Conservation (phyloP, 768 basidiomycete species). For the Hericium rajendrae region DNA sequence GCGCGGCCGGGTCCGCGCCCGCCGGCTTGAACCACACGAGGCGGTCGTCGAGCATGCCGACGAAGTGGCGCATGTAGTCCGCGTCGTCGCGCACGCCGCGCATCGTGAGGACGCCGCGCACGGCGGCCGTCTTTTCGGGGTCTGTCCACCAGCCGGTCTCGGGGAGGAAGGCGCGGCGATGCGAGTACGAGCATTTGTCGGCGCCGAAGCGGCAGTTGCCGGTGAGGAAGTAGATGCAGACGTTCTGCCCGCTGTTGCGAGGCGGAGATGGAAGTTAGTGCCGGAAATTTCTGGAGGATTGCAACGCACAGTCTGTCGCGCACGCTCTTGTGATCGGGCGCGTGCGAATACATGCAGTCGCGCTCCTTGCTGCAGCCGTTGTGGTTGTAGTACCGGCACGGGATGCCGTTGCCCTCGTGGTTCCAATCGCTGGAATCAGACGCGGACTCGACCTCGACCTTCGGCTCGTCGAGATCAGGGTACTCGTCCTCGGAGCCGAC, state of each 20-base stretch:
- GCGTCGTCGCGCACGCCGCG: background rate
- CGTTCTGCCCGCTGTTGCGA: constrained; percentile 39
- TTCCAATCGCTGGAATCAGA: constrained; percentile 48
- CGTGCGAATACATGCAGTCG: constrained; percentile 39
- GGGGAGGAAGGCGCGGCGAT: constrained; percentile 36
- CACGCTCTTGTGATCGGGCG: constrained; percentile 45
- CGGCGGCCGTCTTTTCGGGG: background rate
- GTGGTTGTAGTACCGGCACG: constrained; percentile 51
- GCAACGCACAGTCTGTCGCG: constrained; percentile 41
- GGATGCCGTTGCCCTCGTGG: constrained; percentile 40
- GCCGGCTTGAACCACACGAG: constrained; percentile 1
- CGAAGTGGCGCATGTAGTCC: constrained; percentile 1
- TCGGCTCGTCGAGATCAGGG: constrained; percentile 20
- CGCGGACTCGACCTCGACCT: constrained; percentile 29
- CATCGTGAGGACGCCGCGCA: background rate
- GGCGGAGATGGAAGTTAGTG: background rate
- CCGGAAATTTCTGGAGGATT: background rate
- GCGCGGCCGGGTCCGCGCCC: too few species aligned
- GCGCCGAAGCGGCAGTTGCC: constrained; percentile 30
- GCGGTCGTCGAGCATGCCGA: background rate
- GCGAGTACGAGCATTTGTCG: constrained; percentile 37
- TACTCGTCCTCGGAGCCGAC: constrained; percentile 10
- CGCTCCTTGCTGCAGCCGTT: constrained; percentile 35
- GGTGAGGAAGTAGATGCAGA: constrained; percentile 34
- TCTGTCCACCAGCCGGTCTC: constrained; percentile 37